Evolutionary conservation across 345 rosid species (phyloP), one percentile per base, ranked within the genome.

Genomic region (Camelina sativa): DNA sequence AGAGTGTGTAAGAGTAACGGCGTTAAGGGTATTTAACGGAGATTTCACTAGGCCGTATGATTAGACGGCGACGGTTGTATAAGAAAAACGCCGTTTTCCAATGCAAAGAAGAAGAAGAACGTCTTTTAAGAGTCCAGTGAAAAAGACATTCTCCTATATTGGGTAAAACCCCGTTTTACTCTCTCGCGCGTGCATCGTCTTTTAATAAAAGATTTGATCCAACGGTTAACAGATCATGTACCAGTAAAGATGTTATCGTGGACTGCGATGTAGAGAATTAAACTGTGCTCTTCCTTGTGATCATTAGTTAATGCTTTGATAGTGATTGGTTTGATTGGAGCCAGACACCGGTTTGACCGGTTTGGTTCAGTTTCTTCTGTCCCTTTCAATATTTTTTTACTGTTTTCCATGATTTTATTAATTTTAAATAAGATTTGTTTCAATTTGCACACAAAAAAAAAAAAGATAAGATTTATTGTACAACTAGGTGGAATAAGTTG

Each of bases 1-100:
- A 25, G 28, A 19, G 15, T 32, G 7, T 30, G 37, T 35, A 32
- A 1, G n/a, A 1, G 20, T 66, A 61, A 80, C 75, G 89, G 85
- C 91, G 90, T 88, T 83, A 72, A 0, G 28, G 10, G 5, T 69
- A 48, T 19, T 5, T 15, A 38, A 65, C 54, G 64, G 64, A 28
- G 53, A 37, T 7, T 34, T 34, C 2, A 8, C 11, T 47, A 2
- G 11, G 12, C 41, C 64, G 60, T 66, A 16, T 70, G 76, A 65
- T 59, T 77, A 57, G 76, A 77, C 80, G 77, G 77, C 67, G 76
- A 71, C 76, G 72, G 76, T 46, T 72, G 55, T 65, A 1, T 11
- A 46, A 13, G 2, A 32, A 28, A 77, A 66, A 72, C 77, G 77
- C 76, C 72, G 76, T 77, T 76, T 76, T 76, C 80, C 80, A 63